Conservation (phyloP, 371 early-diverging fungal genomes). For the Mortierella sp. region DNA sequence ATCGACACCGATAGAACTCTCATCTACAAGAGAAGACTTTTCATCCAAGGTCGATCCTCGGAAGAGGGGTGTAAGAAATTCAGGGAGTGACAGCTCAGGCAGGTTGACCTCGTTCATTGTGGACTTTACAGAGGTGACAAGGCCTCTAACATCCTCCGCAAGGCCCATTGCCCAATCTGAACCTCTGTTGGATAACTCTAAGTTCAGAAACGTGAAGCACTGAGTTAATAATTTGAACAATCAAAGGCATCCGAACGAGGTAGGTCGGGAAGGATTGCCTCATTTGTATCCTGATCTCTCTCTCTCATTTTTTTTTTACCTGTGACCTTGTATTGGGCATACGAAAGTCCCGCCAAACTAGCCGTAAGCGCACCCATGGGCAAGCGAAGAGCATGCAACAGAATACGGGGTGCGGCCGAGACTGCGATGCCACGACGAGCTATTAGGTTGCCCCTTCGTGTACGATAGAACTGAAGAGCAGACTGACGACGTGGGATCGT, state of each 20-base stretch:
- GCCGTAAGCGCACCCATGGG: slow-evolving; percentile 72
- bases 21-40: neutral
- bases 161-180: slow-evolving; percentile 53
- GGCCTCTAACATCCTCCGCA: slow-evolving; percentile 39
- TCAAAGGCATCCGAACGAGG: neutral
- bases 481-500: slow-evolving; percentile 48
- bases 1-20: slow-evolving; percentile 1
- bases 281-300: no score
- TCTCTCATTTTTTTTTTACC: slow-evolving; percentile 43
- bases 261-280: no score
- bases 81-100: slow-evolving; percentile 47
- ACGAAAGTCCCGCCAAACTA: slow-evolving; percentile 56
- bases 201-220: neutral
- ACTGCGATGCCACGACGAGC: slow-evolving; percentile 53
- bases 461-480: slow-evolving; percentile 32
- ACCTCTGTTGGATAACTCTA: slow-evolving; percentile 57
- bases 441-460: slow-evolving; percentile 21
- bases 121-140: slow-evolving; percentile 40
- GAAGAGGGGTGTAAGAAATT: slow-evolving; percentile 53
- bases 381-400: slow-evolving; percentile 60
- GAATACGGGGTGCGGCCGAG: slow-evolving; percentile 56
- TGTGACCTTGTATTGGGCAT: slow-evolving; percentile 68
- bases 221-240: neutral
- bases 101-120: slow-evolving; percentile 45
- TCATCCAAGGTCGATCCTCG: slow-evolving; percentile 30